Base-by-base conservation (phyloP, 2,329 filamentous ascomycete species). In the Xylariaceae sp. region DNA sequence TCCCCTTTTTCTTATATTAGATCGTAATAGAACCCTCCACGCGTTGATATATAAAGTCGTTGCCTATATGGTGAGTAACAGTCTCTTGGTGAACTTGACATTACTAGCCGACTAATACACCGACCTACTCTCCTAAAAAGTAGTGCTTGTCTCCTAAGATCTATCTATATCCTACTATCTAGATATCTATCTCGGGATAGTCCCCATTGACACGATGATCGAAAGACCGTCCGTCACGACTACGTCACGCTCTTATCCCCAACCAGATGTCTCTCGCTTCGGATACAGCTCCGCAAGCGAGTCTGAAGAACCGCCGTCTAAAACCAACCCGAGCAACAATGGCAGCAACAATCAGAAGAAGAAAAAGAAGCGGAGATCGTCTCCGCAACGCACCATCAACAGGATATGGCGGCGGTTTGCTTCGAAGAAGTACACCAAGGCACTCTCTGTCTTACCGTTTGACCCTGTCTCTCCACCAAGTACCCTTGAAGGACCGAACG, bases 351-450 rank as follows among this genome's bases (percentile, higher is more conserved):
- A 77, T 34, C 78, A 83, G 66, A 82, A 83, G 68, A 84, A 83
- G 71, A 80, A 79, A 67, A 82, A 82, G 70, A 82, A 81, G 74
- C 77, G 80, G 67, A 79, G 81, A 63, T 77, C 82, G 11, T 77
- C 81, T 2, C 86, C 87, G 0, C 87, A 89, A 70, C 80, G 84
- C 67, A 80, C 79, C 61, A 87, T 89, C 70, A 84, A 88, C 70
- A 80, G 81, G 59, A 84, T 87, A 62, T 89, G 87, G 87, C 80
- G 80, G 68, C 79, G 76, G 23, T 86, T 86, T 66, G 74, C 77
- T n/a, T 79, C 78, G 11, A 80, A 82, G 66, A 82, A 83, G 61
- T 88, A 87, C 67, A 83, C 81, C 69, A 88, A 86, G 72, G 85
- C 86, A 3, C 81, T 87, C 42, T 79, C 82, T 2, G 80, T 89